phyloP scores from a whole-genome alignment of 768 basidiomycete genomes.

The Lactifluus volemus region DNA sequence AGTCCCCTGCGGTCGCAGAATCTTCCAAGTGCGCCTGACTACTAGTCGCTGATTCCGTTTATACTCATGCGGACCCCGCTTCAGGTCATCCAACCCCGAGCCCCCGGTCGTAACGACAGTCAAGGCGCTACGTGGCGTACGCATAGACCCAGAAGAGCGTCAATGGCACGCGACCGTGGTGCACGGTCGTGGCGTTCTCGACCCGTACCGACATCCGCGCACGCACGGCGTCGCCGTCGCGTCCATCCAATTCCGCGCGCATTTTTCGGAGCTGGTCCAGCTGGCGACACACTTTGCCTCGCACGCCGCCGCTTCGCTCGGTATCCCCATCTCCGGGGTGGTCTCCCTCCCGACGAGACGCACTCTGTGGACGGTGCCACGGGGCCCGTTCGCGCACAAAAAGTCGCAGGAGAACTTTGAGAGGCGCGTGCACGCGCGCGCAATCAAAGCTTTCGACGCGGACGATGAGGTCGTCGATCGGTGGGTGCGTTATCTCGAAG shows the following conservation, averaged over 20 bases:
- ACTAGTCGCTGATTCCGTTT: too few species aligned
- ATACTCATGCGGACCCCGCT: too few species aligned
- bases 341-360: conserved; percentile 65
- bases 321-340: conserved; percentile 64
- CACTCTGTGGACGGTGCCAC: conserved; percentile 75
- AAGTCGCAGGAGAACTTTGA: conserved; percentile 96
- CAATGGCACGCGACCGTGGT: conserved; percentile 45
- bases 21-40: not conserved
- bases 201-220: conserved; percentile 47
- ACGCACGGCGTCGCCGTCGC: conserved; percentile 73
- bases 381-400: conserved; percentile 86
- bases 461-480: conserved; percentile 66
- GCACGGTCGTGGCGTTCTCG: conserved; percentile 51
- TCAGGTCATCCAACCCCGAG: not conserved
- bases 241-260: conserved; percentile 72
- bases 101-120: not conserved
- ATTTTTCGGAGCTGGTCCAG: conserved; percentile 56
- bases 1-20: not conserved
- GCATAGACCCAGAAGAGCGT: conserved; percentile 25
- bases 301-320: conserved; percentile 79
- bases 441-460: conserved; percentile 88
- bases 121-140: conserved; percentile 6
- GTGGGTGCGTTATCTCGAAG: conserved; percentile 72
- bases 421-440: conserved; percentile 70
- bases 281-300: conserved; percentile 78